phyloP scores from a whole-genome alignment of 2,329 filamentous ascomycete species.

The Colletotrichum sp. region DNA sequence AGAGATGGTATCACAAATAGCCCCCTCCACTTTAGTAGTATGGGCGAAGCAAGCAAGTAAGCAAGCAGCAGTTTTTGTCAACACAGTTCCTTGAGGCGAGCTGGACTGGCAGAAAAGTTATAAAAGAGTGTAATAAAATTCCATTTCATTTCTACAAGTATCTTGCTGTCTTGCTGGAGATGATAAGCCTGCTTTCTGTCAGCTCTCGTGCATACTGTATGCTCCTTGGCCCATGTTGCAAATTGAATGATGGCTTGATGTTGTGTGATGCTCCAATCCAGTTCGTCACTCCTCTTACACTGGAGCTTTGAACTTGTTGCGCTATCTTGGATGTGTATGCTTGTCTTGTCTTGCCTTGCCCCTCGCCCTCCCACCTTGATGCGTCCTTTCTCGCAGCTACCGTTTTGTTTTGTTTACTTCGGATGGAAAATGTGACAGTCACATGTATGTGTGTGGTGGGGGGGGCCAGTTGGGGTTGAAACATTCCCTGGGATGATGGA shows the following conservation, averaged over 20 bases:
- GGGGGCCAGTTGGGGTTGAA: neutral
- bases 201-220: too few species aligned
- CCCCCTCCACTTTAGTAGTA: neutral
- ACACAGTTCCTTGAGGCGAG: neutral
- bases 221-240: too few species aligned
- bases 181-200: too few species aligned
- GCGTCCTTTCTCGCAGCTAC: neutral
- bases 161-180: too few species aligned
- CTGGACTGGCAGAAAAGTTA: neutral
- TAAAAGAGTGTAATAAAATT: constrained; percentile 3
- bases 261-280: neutral
- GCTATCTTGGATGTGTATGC: neutral
- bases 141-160: neutral
- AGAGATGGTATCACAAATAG: neutral
- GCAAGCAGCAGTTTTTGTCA: neutral
- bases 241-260: neutral
- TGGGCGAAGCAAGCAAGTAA: neutral
- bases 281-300: neutral
- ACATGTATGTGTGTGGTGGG: neutral
- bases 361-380: neutral
- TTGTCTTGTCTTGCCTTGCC: neutral
- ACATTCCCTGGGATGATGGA: neutral
- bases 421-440: neutral
- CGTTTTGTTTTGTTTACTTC: neutral
- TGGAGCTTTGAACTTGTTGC: neutral